Conservation (phyloP, 1,139 yeast genomes). For the Protomyces arabidopsidicola region DNA sequence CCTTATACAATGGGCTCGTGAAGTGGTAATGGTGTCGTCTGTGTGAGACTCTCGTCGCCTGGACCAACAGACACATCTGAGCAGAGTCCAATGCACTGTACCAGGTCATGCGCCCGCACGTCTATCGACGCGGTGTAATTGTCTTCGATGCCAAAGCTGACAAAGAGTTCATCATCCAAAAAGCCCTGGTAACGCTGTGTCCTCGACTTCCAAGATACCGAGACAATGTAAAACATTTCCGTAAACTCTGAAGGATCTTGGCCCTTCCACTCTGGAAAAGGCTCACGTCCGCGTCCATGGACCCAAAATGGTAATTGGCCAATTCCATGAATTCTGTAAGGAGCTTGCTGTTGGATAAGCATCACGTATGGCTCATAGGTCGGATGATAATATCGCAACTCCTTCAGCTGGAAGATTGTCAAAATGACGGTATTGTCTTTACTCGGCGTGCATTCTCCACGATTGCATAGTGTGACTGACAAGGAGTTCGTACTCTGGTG, state of each 20-base stretch:
- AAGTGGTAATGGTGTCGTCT: too few relatives aligned
- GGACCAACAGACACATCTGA: background rate
- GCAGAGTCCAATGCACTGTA: background rate
- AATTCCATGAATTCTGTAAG: slow-evolving; percentile 6
- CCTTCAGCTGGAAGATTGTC: slow-evolving; percentile 21
- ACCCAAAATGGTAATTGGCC: slow-evolving; percentile 17
- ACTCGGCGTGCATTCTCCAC: slow-evolving; percentile 7
- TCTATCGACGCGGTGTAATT: background rate
- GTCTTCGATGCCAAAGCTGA: slow-evolving; percentile 10
- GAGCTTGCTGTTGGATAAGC: slow-evolving; percentile 4
- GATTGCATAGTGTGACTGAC: slow-evolving; percentile 17
- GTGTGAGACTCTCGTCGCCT: background rate
- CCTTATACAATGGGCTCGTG: too few relatives aligned
- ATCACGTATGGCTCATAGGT: slow-evolving; percentile 23
- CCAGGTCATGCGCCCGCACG: background rate
- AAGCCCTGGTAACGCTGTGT: slow-evolving; percentile 16
- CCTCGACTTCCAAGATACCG: slow-evolving; percentile 4
- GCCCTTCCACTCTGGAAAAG: slow-evolving; percentile 3
- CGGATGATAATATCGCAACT: slow-evolving; percentile 11
- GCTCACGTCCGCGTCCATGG: slow-evolving; percentile 16
- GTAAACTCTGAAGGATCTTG: background rate
- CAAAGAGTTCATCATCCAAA: slow-evolving; percentile 11
- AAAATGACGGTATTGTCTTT: slow-evolving; percentile 11
- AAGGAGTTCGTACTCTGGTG: slow-evolving; percentile 24
- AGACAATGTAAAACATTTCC: slow-evolving; percentile 17